Base-by-base conservation (phyloP, 495 filamentous ascomycete genomes). In the Lophiostoma macrostomum region DNA sequence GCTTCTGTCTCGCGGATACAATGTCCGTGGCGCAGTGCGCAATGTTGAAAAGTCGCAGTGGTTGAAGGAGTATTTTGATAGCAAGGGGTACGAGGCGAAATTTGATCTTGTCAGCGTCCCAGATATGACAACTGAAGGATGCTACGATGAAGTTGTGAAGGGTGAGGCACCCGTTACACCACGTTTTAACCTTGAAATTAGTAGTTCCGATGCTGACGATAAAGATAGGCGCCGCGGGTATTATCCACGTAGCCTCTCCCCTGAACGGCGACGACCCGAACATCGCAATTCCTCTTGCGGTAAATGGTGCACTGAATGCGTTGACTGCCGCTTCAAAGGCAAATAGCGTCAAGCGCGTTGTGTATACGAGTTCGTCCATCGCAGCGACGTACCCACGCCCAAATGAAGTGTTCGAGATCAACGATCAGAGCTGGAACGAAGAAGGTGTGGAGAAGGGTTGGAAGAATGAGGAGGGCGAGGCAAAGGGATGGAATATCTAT, bases 401-500 rank as follows among this genome's bases (percentile, higher is more conserved):
- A 10, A 29, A 46, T 6, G 20, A 39, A 6, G 40, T 41, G n/a
- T 52, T 23, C 28, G 5, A 28, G 0, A 32, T 60, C 25, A 27
- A 42, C 16, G 32, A 51, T 19, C 45, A 28, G 4, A 45, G 16
- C 16, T 62, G 39, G 14, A 57, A 57, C 18, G 53, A 57, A 25
- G 53, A 44, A 7, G 45, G 27, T 0, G 25, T 54, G 5, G n/a
- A 51, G n/a, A 34, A 23, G 22, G 56, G 13, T 12, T 54, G 37
- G 49, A 50, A 49, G 20, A 45, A 50, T 29, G 45, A 45, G 10
- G 32, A 42, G 34, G 37, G 22, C 38, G 38, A 53, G 24, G 40
- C 44, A 12, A 47, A 46, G 19, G 53, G 53, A 2, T 18, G 51
- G 34, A 37, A 62, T 23, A 72, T 80, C 1, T 82, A 86, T 52